phyloP scores from a whole-genome alignment of 2,329 filamentous ascomycete genomes.

The Sodiomyces alkalinus region DNA sequence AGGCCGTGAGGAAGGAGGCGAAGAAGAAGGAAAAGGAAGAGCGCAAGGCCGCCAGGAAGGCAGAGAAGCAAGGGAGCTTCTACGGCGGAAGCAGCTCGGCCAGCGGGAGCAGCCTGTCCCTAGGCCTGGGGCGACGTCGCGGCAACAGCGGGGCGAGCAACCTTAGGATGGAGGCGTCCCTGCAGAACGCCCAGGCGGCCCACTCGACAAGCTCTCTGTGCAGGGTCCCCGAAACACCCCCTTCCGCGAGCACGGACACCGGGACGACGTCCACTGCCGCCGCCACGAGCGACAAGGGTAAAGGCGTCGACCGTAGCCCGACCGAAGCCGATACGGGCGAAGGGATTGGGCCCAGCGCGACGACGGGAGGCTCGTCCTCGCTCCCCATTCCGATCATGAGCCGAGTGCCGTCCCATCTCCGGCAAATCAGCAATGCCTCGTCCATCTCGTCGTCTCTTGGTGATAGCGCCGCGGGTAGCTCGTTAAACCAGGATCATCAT shows the following conservation, averaged over 20 bases:
- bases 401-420: slow-evolving; percentile 53
- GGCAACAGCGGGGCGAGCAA: slow-evolving; percentile 46
- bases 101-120: slow-evolving; percentile 49
- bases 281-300: slow-evolving; percentile 43
- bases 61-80: slow-evolving; percentile 18
- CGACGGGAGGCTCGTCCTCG: slow-evolving; percentile 14
- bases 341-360: slow-evolving; percentile 4
- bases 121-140: slow-evolving; percentile 42
- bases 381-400: slow-evolving; percentile 32
- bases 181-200: slow-evolving; percentile 27
- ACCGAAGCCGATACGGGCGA: slow-evolving; percentile 5
- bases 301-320: slow-evolving; percentile 45
- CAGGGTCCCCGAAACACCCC: too few species aligned
- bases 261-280: slow-evolving; percentile 11
- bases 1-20: slow-evolving; percentile 64
- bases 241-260: slow-evolving; percentile 2
- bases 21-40: slow-evolving; percentile 78
- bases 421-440: slow-evolving; percentile 77
- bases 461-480: slow-evolving; percentile 47
- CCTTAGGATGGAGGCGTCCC: slow-evolving; percentile 38
- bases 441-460: slow-evolving; percentile 65
- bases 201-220: too few species aligned
- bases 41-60: slow-evolving; percentile 60
- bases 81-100: slow-evolving; percentile 30
- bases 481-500: slow-evolving; percentile 20